phyloP scores from a whole-genome alignment of 225 moss, liverwort and hornwort genomes.

The Climacium dendroides region DNA sequence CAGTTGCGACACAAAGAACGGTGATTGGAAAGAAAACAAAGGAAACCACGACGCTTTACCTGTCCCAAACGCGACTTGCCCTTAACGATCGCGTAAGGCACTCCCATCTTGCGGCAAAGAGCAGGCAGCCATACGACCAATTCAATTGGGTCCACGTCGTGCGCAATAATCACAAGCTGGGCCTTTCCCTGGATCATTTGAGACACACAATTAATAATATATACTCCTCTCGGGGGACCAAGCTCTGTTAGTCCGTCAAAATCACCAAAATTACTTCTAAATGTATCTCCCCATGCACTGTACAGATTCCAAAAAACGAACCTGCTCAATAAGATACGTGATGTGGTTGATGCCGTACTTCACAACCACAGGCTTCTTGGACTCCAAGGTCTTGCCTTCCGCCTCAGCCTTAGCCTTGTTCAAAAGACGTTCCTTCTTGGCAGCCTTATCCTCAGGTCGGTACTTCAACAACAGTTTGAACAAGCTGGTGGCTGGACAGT shows the following conservation, averaged over 20 bases:
- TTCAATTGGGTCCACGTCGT: conserved; percentile 93
- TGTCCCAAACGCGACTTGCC: conserved; percentile 88
- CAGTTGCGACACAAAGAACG: neutral
- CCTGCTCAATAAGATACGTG: conserved; percentile 91
- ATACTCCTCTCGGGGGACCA: neutral
- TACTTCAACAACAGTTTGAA: conserved; percentile 90
- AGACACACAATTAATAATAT: neutral
- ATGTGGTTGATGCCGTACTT: conserved; percentile 88
- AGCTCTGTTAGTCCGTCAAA: neutral
- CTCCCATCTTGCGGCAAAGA: conserved; percentile 89
- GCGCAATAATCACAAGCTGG: conserved; percentile 85
- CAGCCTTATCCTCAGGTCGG: conserved; percentile 86
- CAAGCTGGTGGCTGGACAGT: conserved; percentile 42
- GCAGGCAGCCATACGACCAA: conserved; percentile 90
- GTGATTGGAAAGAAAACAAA: neutral
- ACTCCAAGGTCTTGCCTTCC: conserved; percentile 77
- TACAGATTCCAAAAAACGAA: neutral
- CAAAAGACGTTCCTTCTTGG: conserved; percentile 80
- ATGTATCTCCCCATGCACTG: neutral
- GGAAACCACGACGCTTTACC: neutral
- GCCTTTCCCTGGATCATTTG: conserved; percentile 60
- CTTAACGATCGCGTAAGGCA: conserved; percentile 85
- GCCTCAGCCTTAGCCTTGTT: conserved; percentile 84
- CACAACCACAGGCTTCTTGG: conserved; percentile 89
- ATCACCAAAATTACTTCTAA: too few relatives aligned